Evolutionary conservation across 1,284 basidiomycete species (phyloP).

Genomic region (Pyrrhoderma noxium): DNA sequence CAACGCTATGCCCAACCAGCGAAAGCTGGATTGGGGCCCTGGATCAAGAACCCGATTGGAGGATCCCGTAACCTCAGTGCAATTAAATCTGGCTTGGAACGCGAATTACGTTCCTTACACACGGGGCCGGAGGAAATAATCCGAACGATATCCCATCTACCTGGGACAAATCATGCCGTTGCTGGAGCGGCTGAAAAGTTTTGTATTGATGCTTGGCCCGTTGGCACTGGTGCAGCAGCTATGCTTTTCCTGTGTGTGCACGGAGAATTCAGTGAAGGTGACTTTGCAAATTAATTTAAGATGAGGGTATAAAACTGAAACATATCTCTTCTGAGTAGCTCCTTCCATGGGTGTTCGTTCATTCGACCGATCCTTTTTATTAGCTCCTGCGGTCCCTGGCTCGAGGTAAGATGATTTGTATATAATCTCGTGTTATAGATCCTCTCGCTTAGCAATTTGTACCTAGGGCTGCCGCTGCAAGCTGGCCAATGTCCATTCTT

Average conservation of each 20-base stretch:
- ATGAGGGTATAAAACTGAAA: neutral
- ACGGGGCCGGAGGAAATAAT: constrained; percentile 65
- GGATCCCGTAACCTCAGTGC: constrained; percentile 76
- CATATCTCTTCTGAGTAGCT: constrained; percentile 29
- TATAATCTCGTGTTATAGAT: constrained; percentile 3
- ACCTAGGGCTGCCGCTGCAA: constrained; percentile 65
- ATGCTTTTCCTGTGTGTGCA: constrained; percentile 80
- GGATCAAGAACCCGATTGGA: constrained; percentile 47
- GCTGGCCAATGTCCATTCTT: constrained; percentile 87
- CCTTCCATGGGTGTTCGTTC: constrained; percentile 70
- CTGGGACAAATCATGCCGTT: constrained; percentile 77
- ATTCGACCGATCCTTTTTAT: constrained; percentile 88
- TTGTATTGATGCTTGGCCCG: constrained; percentile 82
- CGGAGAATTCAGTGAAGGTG: constrained; percentile 89
- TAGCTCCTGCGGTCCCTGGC: constrained; percentile 73
- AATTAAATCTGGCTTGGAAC: constrained; percentile 50
- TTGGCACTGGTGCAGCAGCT: constrained; percentile 52
- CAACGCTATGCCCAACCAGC: constrained; percentile 70
- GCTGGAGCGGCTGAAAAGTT: constrained; percentile 71
- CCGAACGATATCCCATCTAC: constrained; percentile 56
- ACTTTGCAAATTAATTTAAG: constrained; percentile 24
- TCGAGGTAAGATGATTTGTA: constrained; percentile 55
- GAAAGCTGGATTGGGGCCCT: constrained; percentile 69
- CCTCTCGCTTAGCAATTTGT: constrained; percentile 5
- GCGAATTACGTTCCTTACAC: constrained; percentile 64